Percentiles rank a stretch among this genome's conserved stretches.
phyloP scores from a whole-genome alignment of 768 basidiomycete genomes.

The Suillus discolor region DNA sequence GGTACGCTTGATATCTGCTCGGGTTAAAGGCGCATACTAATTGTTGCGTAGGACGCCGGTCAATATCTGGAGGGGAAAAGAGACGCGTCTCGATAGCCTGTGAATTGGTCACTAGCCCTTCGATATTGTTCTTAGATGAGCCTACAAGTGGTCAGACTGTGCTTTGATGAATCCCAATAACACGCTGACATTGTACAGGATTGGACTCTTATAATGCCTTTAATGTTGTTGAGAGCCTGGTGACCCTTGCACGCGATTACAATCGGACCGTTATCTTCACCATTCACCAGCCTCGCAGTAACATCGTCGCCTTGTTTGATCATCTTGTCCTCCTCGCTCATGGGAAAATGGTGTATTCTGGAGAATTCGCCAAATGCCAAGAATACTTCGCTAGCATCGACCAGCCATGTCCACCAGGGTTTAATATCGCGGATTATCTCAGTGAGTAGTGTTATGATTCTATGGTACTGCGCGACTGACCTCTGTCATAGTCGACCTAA shows the following conservation, averaged over 20 bases:
- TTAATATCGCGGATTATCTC: slow-evolving; percentile 96
- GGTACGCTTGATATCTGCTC: slow-evolving; percentile 41
- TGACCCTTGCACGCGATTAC: slow-evolving; percentile 82
- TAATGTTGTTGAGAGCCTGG: slow-evolving; percentile 90
- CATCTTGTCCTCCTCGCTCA: slow-evolving; percentile 83
- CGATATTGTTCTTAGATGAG: slow-evolving; percentile 95
- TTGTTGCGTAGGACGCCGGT: slow-evolving; percentile 58
- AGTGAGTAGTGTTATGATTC: slow-evolving; percentile 55
- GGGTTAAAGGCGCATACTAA: slow-evolving; percentile 1
- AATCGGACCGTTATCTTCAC: slow-evolving; percentile 97
- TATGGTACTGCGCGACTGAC: background rate
- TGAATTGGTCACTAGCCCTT: slow-evolving; percentile 96
- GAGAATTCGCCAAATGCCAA: slow-evolving; percentile 69
- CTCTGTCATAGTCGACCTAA: slow-evolving; percentile 61
- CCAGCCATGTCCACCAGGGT: slow-evolving; percentile 86
- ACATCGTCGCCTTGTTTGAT: slow-evolving; percentile 96
- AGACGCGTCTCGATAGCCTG: slow-evolving; percentile 96
- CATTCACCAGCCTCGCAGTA: slow-evolving; percentile 97
- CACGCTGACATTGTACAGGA: slow-evolving; percentile 48
- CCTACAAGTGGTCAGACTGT: slow-evolving; percentile 78
- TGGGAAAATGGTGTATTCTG: slow-evolving; percentile 86
- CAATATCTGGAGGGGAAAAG: slow-evolving; percentile 98
- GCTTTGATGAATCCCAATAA: background rate
- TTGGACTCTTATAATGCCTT: slow-evolving; percentile 94
- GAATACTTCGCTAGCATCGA: slow-evolving; percentile 81